These are phyloP conservation scores for Naganishia cerealis DNA, from an alignment of 1,284 basidiomycete genomes.

Conservation along the genomic window DNA sequence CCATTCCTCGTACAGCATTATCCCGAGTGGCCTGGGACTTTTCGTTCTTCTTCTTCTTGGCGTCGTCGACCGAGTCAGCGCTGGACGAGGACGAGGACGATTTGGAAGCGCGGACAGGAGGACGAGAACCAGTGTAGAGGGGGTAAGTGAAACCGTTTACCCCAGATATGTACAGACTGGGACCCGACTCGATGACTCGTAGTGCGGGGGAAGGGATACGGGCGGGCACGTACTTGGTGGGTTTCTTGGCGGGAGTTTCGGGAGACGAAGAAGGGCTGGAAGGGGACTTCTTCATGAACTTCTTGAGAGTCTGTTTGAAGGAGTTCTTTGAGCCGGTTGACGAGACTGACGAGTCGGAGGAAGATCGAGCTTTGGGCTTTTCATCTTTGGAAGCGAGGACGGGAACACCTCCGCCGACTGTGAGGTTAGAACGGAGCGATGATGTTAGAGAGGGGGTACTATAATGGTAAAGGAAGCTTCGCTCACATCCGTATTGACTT, in stretches of 20 bases:
- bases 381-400: slow-evolving; percentile 7
- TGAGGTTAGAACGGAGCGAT: background rate
- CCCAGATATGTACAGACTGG: background rate
- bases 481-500: slow-evolving; percentile 24
- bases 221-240: slow-evolving; percentile 5
- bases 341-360: background rate
- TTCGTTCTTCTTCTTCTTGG: background rate
- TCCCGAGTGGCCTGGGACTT: background rate
- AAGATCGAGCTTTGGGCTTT: background rate
- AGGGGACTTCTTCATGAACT: slow-evolving; percentile 1
- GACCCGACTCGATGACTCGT: slow-evolving; percentile 13
- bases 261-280: background rate
- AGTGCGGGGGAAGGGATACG: slow-evolving; percentile 12
- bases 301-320: background rate
- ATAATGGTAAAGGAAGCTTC: too few species aligned
- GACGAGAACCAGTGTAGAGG: background rate
- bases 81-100: slow-evolving; percentile 1
- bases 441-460: background rate
- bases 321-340: slow-evolving; percentile 10
- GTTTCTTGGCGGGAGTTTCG: slow-evolving; percentile 3
- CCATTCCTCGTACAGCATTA: slow-evolving; percentile 4
- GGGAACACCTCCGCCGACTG: slow-evolving; percentile 13
- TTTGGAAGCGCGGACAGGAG: background rate
- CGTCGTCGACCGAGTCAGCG: background rate
- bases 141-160: slow-evolving; percentile 16